Base-by-base conservation (phyloP, 2,329 filamentous ascomycete species). In the Bimuria novae-zelandiae region DNA sequence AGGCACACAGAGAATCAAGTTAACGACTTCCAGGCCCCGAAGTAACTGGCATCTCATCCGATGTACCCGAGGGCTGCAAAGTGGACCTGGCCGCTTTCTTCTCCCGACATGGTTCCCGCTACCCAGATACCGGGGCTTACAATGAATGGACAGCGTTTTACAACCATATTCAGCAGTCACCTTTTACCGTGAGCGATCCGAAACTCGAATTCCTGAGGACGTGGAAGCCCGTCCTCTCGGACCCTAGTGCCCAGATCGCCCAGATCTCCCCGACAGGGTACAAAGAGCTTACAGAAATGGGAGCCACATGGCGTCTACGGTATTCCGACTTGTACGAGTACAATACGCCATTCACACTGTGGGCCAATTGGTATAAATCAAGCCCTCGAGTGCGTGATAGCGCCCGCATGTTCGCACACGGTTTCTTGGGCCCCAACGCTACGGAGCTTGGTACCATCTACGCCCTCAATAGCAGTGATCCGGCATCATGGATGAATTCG, bases 71-170 rank as follows among this genome's bases (percentile, higher is more conserved):
- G 1, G 76, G 79, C 37, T 88, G 85, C 65, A 74, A 72, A 8
- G 80, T 88, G 3, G 83, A 88, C 53, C 80, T 85, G 61, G 84
- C 81, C 3, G 82, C 82, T 4, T 87, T 85, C 55, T 73, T 84
- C 29, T 77, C 79, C 1, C 80, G 84, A 16, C 85, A 87, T 72
- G 86, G 85, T 16, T 85, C 83, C 36, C 77, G 85, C 36, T 89
- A 82, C 62, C 85, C 84, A 0, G 85, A 87, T 56, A 72, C 72
- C 1, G 83, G 84, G 3, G 84, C 86, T 4, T 86, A 87, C 54
- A 72, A 75, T 4, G 77, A 78, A 40, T 89, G 85, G 85, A 59
- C 67, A 3, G 62, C 62, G 10, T 64, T 79, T 36, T 54, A 60
- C 17, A 36, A 57, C 12, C 59, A 85, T 78, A 81, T 88, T 29